Evolutionary conservation across 495 filamentous ascomycete species (phyloP), one percentile per base, ranked within the genome.

Genomic region (Lasiosphaeria ovina): DNA sequence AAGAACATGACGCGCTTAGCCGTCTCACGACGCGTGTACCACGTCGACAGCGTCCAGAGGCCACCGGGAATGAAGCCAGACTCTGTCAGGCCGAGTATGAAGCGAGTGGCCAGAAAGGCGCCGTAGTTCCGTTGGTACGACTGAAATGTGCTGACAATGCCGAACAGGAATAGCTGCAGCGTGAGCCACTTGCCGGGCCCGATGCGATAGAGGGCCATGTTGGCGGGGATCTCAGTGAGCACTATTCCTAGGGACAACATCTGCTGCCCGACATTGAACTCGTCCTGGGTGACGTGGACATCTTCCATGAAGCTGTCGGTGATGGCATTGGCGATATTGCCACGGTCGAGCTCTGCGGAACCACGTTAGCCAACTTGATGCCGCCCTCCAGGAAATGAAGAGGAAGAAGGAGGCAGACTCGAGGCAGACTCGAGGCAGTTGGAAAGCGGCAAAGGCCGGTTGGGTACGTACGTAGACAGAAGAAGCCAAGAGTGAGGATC

Each of bases 1-100:
- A 85, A 85, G 6, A 81, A 62, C 35, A 77, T 79, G 38, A 83
- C 76, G 4, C 83, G 79, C 40, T 84, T 74, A 66, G 80, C 82
- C 1, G 78, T 79, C 66, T 87, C 84, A 3, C 76, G 71, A 33
- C 72, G 76, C 60, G 81, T 85, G 62, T 86, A 87, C 83, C 84
- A 86, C 4, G 77, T 81, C 3, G 83, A 82, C n/a, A 86, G 74
- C 12, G 82, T 85, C 59, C 83, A 87, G 0, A 87, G 72, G 3
- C 79, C 78, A n/a, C 78, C 83, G 42, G 84, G 84, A 59, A 86
- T 85, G 62, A 83, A 87, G 5, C 83, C 84, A 4, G 78, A 81
- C 62, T 86, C 85, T 35, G 78, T 77, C 12, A 72, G 62, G 10
- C 70, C 84, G 3, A 86, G 72, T 4, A 85, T 61, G 32, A 86